These are phyloP conservation scores for Ophiostoma sp. DNA, from an alignment of 2,329 filamentous ascomycete species.

Conservation along the genomic window DNA sequence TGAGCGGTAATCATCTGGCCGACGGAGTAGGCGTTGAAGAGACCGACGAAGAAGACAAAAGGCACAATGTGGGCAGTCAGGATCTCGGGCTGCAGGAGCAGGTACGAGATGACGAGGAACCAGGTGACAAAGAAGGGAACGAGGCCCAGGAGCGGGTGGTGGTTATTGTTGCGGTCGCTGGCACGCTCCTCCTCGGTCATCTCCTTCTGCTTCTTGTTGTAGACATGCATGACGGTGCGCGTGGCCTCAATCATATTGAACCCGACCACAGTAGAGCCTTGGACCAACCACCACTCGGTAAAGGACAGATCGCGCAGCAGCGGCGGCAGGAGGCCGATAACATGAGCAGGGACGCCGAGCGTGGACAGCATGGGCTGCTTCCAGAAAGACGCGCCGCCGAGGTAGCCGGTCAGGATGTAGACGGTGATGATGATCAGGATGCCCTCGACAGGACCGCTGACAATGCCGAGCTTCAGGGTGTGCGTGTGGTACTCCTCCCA, in stretches of 20 bases:
- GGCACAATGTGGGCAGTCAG: conserved; percentile 78
- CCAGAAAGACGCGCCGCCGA: conserved; percentile 92
- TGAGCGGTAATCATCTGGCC: conserved; percentile 95
- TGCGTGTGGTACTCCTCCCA: conserved; percentile 99
- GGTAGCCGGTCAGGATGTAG: conserved; percentile 75
- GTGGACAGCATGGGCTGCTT: conserved; percentile 71
- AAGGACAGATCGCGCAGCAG: conserved; percentile 73
- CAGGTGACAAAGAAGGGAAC: conserved; percentile 75
- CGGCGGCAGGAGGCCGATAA: conserved; percentile 64
- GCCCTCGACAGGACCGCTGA: conserved; percentile 94
- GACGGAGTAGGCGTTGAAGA: conserved; percentile 92
- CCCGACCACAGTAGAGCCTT: conserved; percentile 73
- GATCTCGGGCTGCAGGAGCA: conserved; percentile 79
- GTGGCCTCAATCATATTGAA: conserved; percentile 79
- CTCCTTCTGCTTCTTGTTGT: conserved; percentile 41
- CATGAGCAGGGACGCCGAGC: conserved; percentile 61
- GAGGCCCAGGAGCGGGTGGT: conserved; percentile 75
- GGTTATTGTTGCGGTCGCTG: conserved; percentile 37
- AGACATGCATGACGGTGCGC: conserved; percentile 76
- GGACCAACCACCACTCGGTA: conserved; percentile 87
- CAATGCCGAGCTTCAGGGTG: conserved; percentile 81
- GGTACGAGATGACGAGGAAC: conserved; percentile 69
- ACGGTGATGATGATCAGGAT: conserved; percentile 77
- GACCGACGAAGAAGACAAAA: conserved; percentile 79
- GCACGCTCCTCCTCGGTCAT: conserved; percentile 33